A percentile compares a stretch with the other conserved stretches of the same genome.
phyloP scores from a whole-genome alignment of 1,284 basidiomycete genomes.

The Trichosporon faecale region DNA sequence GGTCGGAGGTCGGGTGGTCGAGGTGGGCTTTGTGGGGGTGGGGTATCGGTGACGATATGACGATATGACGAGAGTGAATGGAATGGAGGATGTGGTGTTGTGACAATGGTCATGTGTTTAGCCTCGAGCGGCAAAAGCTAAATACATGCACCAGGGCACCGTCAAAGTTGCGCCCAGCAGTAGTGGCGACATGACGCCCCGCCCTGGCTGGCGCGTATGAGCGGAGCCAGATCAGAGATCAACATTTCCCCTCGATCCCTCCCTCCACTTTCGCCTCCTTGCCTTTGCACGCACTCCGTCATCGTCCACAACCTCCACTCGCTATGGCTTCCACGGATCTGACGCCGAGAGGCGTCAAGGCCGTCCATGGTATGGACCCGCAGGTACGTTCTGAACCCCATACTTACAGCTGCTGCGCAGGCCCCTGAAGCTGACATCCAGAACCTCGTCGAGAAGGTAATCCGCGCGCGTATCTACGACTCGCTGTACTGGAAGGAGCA shows the following conservation, averaged over 20 bases:
- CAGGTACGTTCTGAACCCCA: conserved; percentile 57
- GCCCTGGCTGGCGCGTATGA: not conserved
- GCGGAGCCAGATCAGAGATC: not conserved
- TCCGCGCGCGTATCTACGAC: conserved; percentile 94
- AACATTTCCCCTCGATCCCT: not conserved
- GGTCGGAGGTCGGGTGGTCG: not conserved
- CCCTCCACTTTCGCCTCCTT: not conserved
- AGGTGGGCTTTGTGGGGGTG: not conserved
- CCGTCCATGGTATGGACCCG: conserved; percentile 91
- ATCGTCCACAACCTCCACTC: not conserved
- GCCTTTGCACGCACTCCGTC: not conserved
- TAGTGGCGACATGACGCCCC: not conserved
- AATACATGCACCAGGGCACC: not conserved
- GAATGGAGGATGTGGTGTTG: not conserved
- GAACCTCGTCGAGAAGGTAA: conserved; percentile 95
- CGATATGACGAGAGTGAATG: not conserved
- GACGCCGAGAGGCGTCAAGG: conserved; percentile 28
- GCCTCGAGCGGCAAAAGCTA: conserved; percentile 6
- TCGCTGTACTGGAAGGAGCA: conserved; percentile 95
- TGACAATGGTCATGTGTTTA: conserved; percentile 12
- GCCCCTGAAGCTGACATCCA: conserved; percentile 50
- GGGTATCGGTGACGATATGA: not conserved
- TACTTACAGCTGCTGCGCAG: not conserved
- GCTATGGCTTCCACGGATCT: conserved; percentile 22
- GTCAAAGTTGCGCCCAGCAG: not conserved